Conservation (phyloP, 495 filamentous ascomycete species). For the Platismatia glauca region DNA sequence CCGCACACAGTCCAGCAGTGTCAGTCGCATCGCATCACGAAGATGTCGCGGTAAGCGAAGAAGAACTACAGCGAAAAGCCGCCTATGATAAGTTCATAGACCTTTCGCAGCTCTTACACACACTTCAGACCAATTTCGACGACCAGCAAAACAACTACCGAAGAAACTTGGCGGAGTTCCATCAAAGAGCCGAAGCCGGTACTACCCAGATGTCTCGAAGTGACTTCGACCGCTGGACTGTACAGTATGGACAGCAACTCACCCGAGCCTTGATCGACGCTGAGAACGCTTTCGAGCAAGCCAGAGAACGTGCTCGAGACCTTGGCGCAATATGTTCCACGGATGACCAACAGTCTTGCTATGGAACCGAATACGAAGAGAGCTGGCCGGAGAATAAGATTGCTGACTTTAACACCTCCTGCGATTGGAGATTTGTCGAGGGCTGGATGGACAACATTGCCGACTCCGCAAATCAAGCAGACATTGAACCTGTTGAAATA, state of each 20-base stretch:
- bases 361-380: not conserved
- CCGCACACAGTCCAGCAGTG: not conserved
- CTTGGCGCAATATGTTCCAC: not conserved
- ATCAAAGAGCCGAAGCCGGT: not conserved
- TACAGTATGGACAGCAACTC: not conserved
- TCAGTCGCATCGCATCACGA: not conserved
- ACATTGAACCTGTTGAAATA: slow-evolving; percentile 1
- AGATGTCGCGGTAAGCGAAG: not conserved
- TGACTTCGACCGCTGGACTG: not conserved
- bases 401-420: not conserved
- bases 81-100: slow-evolving; percentile 8
- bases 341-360: not conserved
- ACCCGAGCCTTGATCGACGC: slow-evolving; percentile 13
- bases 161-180: not conserved
- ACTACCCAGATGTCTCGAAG: not conserved
- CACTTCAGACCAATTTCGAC: slow-evolving; percentile 7
- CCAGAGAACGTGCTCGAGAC: not conserved
- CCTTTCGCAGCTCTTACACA: not conserved
- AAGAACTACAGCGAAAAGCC: not conserved
- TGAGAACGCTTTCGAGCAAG: not conserved
- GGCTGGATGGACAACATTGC: slow-evolving; percentile 10
- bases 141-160: not conserved
- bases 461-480: slow-evolving; percentile 1
- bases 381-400: not conserved
- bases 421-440: slow-evolving; percentile 7